These are phyloP conservation scores for Penicillium egyptiacum DNA, from an alignment of 495 filamentous ascomycete species.

Conservation along the genomic window DNA sequence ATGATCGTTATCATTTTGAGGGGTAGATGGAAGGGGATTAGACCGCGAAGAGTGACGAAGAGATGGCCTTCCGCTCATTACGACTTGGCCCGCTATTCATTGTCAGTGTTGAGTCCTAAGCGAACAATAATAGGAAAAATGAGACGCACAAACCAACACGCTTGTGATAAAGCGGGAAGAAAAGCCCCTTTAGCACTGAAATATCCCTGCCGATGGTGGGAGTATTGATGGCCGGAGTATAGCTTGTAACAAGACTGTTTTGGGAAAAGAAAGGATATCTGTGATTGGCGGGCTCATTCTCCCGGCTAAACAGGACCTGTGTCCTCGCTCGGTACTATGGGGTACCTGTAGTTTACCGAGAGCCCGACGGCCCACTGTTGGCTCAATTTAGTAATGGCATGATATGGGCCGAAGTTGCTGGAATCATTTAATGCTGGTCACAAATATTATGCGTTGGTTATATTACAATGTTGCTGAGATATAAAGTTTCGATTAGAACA, in stretches of 20 bases:
- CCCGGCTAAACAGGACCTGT: neutral
- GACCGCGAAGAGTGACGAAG: neutral
- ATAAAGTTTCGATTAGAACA: no score
- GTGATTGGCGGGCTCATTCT: neutral
- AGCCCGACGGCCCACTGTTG: neutral
- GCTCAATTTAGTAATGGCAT: neutral
- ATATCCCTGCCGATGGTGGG: neutral
- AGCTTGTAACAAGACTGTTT: neutral
- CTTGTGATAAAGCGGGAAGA: neutral
- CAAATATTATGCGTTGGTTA: no score
- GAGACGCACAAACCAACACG: conserved; percentile 1
- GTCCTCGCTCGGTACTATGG: neutral
- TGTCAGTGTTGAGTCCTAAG: neutral
- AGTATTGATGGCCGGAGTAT: conserved; percentile 1
- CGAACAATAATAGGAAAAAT: neutral
- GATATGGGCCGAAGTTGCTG: no score
- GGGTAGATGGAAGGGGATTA: neutral
- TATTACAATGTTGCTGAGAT: no score
- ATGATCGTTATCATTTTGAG: neutral
- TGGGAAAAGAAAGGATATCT: neutral
- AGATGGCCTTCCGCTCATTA: conserved; percentile 3
- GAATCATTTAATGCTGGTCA: no score
- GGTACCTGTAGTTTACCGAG: neutral
- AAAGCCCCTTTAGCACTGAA: neutral
- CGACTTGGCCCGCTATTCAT: conserved; percentile 5